Evolutionary conservation across 1,284 basidiomycete genomes (phyloP).

Genomic region (Cryptococcus neoformans): DNA sequence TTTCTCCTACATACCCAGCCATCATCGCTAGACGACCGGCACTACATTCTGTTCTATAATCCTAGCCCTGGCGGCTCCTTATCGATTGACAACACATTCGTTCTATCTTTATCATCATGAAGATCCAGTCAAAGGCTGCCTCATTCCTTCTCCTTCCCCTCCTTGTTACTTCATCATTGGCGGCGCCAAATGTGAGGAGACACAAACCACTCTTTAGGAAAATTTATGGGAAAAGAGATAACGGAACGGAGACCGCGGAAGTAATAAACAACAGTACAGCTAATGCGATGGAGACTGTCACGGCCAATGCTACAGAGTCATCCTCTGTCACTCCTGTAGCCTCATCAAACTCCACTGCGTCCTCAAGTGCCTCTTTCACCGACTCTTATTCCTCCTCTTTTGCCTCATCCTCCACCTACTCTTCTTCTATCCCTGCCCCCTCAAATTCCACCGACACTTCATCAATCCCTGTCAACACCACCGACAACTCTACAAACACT

Average conservation of each 20-base stretch:
- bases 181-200: slow-evolving; percentile 23
- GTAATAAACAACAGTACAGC: slow-evolving; percentile 2
- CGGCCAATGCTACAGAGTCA: background rate
- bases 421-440: background rate
- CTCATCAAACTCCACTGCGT: background rate
- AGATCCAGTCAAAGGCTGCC: slow-evolving; percentile 6
- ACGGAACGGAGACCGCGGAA: background rate
- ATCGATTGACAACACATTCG: slow-evolving; percentile 6
- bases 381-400: slow-evolving; percentile 1
- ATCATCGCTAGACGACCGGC: slow-evolving; percentile 13
- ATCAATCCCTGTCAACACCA: background rate
- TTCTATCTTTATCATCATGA: slow-evolving; percentile 12
- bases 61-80: slow-evolving; percentile 2
- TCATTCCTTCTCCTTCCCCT: slow-evolving; percentile 28
- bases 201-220: slow-evolving; percentile 20
- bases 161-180: slow-evolving; percentile 27
- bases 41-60: slow-evolving; percentile 5
- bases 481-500: slow-evolving; percentile 7
- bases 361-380: background rate
- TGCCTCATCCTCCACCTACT: slow-evolving; percentile 7
- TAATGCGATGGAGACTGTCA: background rate
- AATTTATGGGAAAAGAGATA: slow-evolving; percentile 16
- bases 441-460: background rate
- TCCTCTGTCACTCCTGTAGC: slow-evolving; percentile 5
- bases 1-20: background rate